Base-by-base conservation (phyloP, 2,329 filamentous ascomycete species). In the Trichoderma afroharzianum region DNA sequence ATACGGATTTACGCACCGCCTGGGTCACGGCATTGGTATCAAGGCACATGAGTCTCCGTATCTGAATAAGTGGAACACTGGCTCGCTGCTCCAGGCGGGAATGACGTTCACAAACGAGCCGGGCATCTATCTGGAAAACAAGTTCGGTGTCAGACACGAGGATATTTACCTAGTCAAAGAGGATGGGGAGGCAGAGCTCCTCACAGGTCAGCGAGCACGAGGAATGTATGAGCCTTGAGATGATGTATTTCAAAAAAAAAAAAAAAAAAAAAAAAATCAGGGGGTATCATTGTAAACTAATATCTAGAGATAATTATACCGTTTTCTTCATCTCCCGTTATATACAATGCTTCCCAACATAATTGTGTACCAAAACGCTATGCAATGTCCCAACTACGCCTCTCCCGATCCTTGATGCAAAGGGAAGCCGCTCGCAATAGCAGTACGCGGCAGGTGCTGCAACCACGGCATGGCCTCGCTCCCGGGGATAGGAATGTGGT, bases 11-110 rank as follows among this genome's bases (percentile, higher is more conserved):
- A 91, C 88, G 1, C 89, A 91, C 74, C 84, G 89, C 1, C 81
- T 91, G 1, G 89, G 89, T 1, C 89, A 91, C 74, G 87, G 89
- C 1, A 90, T 91, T 62, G 89, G 89, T 0, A 90, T 91, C 76
- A 91, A 91, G 79, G 88, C 88, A 1, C 89, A 91, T 73, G 89
- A 91, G 76, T 88, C 87, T 33, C 89, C 88, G 0, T 91, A 91
- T 74, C 79, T 91, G 36, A 90, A 91, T 76, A 88, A 90, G 75
- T 89, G 87, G 71, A 91, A 91, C 74, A 81, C 80, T 3, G 79
- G 76, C 2, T 80, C 82, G 0, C 75, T 80, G 0, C 79, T 91
- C 6, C 81, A 82, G 59, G 80, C 86, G 0, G 88, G 89, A 0
- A 91, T 91, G 88, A 84, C 85, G 0, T 91, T 91, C 72, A 91